Conservation (phyloP, 1,284 basidiomycete genomes). For the Rhodotorula sp. region DNA sequence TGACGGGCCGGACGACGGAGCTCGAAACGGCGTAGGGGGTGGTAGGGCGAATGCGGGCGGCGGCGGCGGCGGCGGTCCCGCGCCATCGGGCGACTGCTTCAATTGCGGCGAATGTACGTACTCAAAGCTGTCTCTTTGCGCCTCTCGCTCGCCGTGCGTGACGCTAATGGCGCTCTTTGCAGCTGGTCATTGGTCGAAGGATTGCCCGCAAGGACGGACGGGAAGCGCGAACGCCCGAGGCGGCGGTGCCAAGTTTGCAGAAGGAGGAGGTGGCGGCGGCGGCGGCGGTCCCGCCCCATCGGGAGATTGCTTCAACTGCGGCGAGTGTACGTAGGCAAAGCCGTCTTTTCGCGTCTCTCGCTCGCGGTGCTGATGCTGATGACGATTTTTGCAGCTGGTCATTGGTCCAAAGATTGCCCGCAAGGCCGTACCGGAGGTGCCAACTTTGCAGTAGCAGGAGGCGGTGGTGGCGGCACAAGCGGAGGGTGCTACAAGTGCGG, state of each 20-base stretch:
- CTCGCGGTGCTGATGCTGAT: conserved; percentile 13
- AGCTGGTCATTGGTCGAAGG: conserved; percentile 46
- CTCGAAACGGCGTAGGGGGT: conserved; percentile 25
- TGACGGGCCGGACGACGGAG: conserved; percentile 52
- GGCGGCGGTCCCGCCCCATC: conserved; percentile 1
- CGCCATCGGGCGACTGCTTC: conserved; percentile 10
- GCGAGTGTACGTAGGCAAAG: not conserved
- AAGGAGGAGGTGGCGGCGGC: not conserved
- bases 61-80: conserved; percentile 22
- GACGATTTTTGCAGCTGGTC: conserved; percentile 32
- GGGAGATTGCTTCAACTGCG: conserved; percentile 36
- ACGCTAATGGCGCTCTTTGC: not conserved
- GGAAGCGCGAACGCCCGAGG: conserved; percentile 35
- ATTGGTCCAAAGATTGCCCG: conserved; percentile 47
- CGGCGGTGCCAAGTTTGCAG: not conserved
- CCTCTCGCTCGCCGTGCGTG: too few relatives aligned
- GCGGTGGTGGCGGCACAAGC: conserved; percentile 5
- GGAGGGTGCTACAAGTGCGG: conserved; percentile 37
- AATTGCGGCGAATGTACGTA: conserved; percentile 18
- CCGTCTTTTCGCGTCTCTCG: too few relatives aligned
- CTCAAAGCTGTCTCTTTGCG: not conserved
- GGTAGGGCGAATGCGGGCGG: conserved; percentile 9
- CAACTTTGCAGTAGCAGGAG: too few relatives aligned
- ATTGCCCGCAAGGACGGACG: conserved; percentile 38
- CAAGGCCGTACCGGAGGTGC: conserved; percentile 16